phyloP scores from a whole-genome alignment of 495 filamentous ascomycete genomes.

The Hamigera avellanea region DNA sequence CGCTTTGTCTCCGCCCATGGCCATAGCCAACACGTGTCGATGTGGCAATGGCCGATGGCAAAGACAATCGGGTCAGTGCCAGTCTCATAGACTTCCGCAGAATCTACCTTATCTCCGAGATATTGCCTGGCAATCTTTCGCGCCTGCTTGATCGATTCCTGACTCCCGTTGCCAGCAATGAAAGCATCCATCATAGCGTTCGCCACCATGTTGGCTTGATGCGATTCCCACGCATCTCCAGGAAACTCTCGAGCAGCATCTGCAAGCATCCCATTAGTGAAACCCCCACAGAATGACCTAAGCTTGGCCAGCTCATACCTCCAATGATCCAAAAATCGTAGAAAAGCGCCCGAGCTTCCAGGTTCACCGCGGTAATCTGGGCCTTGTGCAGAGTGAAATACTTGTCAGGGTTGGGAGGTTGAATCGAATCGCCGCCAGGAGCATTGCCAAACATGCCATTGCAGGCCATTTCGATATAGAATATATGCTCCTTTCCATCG shows the following conservation, averaged over 20 bases:
- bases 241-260: slow-evolving; percentile 78
- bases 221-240: slow-evolving; percentile 70
- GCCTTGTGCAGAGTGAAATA: slow-evolving; percentile 66
- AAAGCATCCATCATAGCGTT: slow-evolving; percentile 87
- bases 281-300: no score
- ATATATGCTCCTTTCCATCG: slow-evolving; percentile 74
- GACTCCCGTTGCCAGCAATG: slow-evolving; percentile 59
- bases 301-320: no score
- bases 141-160: slow-evolving; percentile 64
- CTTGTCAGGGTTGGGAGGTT: slow-evolving; percentile 74
- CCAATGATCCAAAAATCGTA: slow-evolving; percentile 96
- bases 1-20: slow-evolving; percentile 98
- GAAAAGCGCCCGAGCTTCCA: slow-evolving; percentile 68
- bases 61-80: slow-evolving; percentile 65
- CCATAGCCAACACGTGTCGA: slow-evolving; percentile 97
- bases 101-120: slow-evolving; percentile 70
- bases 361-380: slow-evolving; percentile 82
- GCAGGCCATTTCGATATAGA: slow-evolving; percentile 97
- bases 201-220: slow-evolving; percentile 69
- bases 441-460: slow-evolving; percentile 98
- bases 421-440: slow-evolving; percentile 71
- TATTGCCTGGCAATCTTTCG: slow-evolving; percentile 76
- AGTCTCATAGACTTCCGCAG: slow-evolving; percentile 69
- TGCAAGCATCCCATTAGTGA: slow-evolving; percentile 1
- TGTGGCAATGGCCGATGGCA: slow-evolving; percentile 92